Percentiles rank a stretch among this genome's conserved stretches.
Conservation (phyloP, 202 grass and related monocot genomes). For the Setaria viridis region DNA sequence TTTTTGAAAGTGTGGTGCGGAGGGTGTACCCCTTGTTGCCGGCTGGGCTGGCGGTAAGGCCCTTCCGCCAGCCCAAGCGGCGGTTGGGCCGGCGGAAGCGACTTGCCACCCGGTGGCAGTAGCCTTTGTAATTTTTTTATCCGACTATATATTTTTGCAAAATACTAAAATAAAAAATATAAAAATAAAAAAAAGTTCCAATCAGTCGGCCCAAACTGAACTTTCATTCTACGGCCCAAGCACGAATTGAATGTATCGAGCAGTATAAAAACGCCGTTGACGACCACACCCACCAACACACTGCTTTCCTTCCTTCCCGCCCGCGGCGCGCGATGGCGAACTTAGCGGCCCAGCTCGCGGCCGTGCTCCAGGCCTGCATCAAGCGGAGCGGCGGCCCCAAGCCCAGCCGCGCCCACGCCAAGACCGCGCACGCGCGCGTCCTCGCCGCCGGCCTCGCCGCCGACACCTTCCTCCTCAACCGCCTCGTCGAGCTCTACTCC, state of each 20-base stretch:
- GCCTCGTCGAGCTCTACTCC: constrained; percentile 88
- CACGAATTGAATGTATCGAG: background rate
- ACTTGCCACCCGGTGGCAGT: too few relatives aligned
- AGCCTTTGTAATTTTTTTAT: too few relatives aligned
- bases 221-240: background rate
- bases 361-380: constrained; percentile 53
- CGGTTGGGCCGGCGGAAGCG: too few relatives aligned
- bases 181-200: too few relatives aligned
- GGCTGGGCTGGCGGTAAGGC: too few relatives aligned
- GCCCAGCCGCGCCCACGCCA: constrained; percentile 45
- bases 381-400: constrained; percentile 50
- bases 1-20: too few relatives aligned
- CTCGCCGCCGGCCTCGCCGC: constrained; percentile 62
- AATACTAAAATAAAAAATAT: too few relatives aligned
- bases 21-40: too few relatives aligned
- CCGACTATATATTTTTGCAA: too few relatives aligned
- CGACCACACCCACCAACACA: too few relatives aligned
- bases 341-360: constrained; percentile 50
- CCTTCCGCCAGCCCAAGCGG: too few relatives aligned
- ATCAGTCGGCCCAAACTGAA: background rate
- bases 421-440: constrained; percentile 71
- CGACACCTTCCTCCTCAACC: constrained; percentile 87
- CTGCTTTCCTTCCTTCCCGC: too few relatives aligned
- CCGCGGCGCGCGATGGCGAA: constrained; percentile 27
- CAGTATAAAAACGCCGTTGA: background rate